These are phyloP conservation scores for Hirsutella thompsonii DNA, from an alignment of 2,329 filamentous ascomycete genomes.

Conservation along the genomic window DNA sequence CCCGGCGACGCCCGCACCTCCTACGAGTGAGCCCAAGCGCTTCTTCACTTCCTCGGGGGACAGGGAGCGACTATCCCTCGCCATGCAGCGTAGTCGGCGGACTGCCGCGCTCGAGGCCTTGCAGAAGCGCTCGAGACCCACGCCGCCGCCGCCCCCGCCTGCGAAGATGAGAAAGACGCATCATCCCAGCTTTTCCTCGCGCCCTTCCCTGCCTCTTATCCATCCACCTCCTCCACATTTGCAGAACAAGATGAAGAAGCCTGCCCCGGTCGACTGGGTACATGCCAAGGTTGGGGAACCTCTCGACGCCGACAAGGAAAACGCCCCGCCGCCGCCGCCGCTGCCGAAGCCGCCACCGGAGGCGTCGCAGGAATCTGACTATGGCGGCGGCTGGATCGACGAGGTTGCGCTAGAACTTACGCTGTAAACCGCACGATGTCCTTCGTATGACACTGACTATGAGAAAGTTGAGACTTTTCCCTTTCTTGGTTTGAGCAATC, in stretches of 20 bases:
- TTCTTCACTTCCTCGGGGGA: slow-evolving; percentile 26
- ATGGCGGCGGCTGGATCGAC: slow-evolving; percentile 25
- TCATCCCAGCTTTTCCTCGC: too few species aligned
- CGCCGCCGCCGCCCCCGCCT: neutral
- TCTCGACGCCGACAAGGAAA: slow-evolving; percentile 12
- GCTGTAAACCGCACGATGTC: slow-evolving; percentile 4
- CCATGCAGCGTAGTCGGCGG: slow-evolving; percentile 20
- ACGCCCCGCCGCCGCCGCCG: slow-evolving; percentile 4
- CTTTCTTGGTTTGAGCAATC: too few species aligned
- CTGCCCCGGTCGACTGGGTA: neutral
- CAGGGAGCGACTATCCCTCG: slow-evolving; percentile 19
- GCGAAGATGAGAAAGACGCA: neutral
- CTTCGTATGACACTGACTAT: too few species aligned
- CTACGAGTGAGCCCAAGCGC: slow-evolving; percentile 9
- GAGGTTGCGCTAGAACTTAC: slow-evolving; percentile 19
- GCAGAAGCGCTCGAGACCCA: too few species aligned
- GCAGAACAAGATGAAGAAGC: too few species aligned
- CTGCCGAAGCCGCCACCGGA: neutral
- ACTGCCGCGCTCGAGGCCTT: slow-evolving; percentile 17
- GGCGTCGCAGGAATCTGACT: slow-evolving; percentile 24
- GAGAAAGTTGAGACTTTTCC: too few species aligned
- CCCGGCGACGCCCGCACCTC: slow-evolving; percentile 2
- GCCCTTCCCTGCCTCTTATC: too few species aligned
- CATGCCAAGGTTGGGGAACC: neutral
- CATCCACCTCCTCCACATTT: too few species aligned